phyloP scores from a whole-genome alignment of 2,329 filamentous ascomycete species.

The Diaporthe capsici region DNA sequence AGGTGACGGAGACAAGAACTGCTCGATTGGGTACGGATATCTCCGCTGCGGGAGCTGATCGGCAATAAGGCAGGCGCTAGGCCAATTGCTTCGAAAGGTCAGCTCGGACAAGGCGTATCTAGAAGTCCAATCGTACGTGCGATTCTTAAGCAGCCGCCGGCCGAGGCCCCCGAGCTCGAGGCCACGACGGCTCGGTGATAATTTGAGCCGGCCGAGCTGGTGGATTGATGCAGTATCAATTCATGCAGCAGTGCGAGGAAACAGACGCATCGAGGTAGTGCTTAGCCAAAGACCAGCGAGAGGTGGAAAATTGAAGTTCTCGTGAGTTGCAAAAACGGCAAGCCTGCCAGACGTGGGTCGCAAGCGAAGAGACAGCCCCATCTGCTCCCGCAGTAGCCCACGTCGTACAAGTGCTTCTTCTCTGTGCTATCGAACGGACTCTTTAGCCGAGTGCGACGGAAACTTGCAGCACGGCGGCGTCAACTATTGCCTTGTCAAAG shows the following conservation, averaged over 20 bases:
- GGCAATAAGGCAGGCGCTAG: conserved; percentile 8
- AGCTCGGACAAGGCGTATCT: conserved; percentile 20
- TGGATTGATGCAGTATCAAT: neutral
- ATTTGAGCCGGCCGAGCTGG: neutral
- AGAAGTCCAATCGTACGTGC: neutral
- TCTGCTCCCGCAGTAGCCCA: no score
- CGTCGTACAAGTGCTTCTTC: conserved; percentile 12
- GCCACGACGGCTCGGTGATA: neutral
- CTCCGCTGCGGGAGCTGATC: neutral
- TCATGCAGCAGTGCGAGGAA: neutral
- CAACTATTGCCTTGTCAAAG: conserved; percentile 27
- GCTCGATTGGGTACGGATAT: neutral
- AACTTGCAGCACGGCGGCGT: conserved; percentile 18
- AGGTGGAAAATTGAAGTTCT: neutral
- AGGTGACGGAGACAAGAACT: neutral
- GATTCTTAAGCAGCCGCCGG: neutral
- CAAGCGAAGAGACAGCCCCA: neutral
- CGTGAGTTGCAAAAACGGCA: neutral
- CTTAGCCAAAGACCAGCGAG: no score
- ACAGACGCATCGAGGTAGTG: neutral
- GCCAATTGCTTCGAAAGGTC: neutral
- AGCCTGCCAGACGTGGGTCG: neutral
- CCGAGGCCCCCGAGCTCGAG: neutral
- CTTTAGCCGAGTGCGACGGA: conserved; percentile 26
- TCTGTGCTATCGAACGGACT: conserved; percentile 11